These are phyloP conservation scores for Sphaerosporella brunnea DNA, from an alignment of 495 filamentous ascomycete species.

Conservation along the genomic window DNA sequence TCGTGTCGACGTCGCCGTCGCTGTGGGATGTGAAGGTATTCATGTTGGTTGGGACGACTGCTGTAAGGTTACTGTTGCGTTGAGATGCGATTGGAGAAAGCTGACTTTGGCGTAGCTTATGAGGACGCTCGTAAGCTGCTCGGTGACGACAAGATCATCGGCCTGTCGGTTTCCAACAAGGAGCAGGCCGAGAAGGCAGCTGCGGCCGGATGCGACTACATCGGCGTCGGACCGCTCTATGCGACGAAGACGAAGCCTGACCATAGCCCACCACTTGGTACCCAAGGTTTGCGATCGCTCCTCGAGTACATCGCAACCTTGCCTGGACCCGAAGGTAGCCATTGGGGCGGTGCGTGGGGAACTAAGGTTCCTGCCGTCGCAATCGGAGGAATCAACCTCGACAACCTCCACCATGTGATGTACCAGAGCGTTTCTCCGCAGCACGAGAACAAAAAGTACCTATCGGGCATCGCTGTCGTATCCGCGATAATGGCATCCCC, in stretches of 20 bases:
- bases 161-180: constrained; percentile 24
- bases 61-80: constrained; percentile 42
- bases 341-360: background rate
- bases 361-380: constrained; percentile 44
- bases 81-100: no score
- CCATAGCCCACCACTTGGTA: constrained; percentile 14
- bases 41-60: constrained; percentile 94
- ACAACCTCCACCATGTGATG: constrained; percentile 56
- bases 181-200: constrained; percentile 16
- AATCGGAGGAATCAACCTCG: constrained; percentile 74
- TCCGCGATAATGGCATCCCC: constrained; percentile 67
- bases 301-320: constrained; percentile 13
- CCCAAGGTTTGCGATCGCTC: constrained; percentile 8
- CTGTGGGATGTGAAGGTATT: constrained; percentile 71
- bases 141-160: constrained; percentile 48
- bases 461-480: constrained; percentile 75
- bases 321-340: background rate
- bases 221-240: constrained; percentile 77
- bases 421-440: constrained; percentile 38
- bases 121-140: constrained; percentile 50
- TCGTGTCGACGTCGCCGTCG: constrained; percentile 79
- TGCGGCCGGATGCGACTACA: constrained; percentile 42
- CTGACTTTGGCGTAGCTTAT: no score
- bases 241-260: constrained; percentile 47
- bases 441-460: constrained; percentile 27